Evolutionary conservation across 495 filamentous ascomycete genomes (phyloP).

Genomic region (Podospora pseudocomata): DNA sequence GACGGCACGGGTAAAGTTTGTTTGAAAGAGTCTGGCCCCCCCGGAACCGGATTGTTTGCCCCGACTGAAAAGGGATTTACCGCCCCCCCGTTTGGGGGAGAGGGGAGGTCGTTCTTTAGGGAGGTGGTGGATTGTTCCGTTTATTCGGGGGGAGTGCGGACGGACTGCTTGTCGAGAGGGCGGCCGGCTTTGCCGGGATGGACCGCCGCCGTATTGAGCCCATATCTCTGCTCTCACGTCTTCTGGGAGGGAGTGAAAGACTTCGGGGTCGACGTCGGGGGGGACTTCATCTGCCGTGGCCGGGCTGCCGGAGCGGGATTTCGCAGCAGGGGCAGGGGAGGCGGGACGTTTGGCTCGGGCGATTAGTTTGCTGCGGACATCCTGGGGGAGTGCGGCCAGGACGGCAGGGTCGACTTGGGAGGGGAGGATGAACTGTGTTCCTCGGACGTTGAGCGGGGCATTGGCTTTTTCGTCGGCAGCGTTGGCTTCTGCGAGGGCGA

Average conservation of each 20-base stretch:
- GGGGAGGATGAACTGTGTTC: conserved; percentile 86
- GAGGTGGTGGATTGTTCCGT: conserved; percentile 40
- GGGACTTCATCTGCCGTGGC: conserved; percentile 34
- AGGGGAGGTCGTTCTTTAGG: conserved; percentile 49
- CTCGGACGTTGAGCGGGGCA: conserved; percentile 69
- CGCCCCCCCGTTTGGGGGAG: conserved; percentile 52
- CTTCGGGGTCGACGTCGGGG: conserved; percentile 64
- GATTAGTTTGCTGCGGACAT: conserved; percentile 73
- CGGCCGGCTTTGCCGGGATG: not conserved
- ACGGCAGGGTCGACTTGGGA: conserved; percentile 71
- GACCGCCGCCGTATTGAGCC: conserved; percentile 54
- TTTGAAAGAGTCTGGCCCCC: conserved; percentile 20
- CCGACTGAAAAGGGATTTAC: conserved; percentile 44
- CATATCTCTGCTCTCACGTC: conserved; percentile 80
- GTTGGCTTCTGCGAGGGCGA: conserved; percentile 50
- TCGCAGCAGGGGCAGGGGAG: conserved; percentile 21
- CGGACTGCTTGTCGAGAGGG: conserved; percentile 37
- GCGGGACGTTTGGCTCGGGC: conserved; percentile 25
- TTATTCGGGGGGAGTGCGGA: conserved; percentile 58
- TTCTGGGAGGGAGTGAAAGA: conserved; percentile 72
- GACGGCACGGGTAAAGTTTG: not conserved
- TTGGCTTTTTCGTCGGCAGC: conserved; percentile 55
- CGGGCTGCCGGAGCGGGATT: conserved; percentile 43
- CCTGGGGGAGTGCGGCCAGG: conserved; percentile 69
- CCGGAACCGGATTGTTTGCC: conserved; percentile 29